phyloP scores from a whole-genome alignment of 441 rosid genomes.

The Bruguiera hainesii region DNA sequence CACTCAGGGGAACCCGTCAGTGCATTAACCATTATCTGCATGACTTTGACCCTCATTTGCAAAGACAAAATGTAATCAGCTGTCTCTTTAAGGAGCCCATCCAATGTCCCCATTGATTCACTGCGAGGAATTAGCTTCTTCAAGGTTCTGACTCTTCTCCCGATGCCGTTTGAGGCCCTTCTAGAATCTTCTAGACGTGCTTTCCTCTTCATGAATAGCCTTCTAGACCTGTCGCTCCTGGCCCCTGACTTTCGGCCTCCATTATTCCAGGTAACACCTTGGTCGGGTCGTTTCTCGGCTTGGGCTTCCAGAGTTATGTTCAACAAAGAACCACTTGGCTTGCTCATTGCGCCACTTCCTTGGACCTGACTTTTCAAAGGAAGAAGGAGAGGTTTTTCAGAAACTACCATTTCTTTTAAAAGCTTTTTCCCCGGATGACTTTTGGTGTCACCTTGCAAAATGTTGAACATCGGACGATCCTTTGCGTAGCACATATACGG shows the following conservation, averaged over 20 bases:
- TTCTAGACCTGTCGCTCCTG: slow-evolving; percentile 33
- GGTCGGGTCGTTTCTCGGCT: slow-evolving; percentile 29
- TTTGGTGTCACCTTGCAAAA: slow-evolving; percentile 3
- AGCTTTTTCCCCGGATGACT: background rate
- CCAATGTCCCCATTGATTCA: slow-evolving; percentile 40
- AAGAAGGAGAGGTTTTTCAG: slow-evolving; percentile 24
- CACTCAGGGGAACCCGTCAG: slow-evolving; percentile 44
- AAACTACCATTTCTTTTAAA: slow-evolving; percentile 30
- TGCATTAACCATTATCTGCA: slow-evolving; percentile 73
- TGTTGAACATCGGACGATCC: slow-evolving; percentile 14
- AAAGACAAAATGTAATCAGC: slow-evolving; percentile 71
- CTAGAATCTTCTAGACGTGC: slow-evolving; percentile 28
- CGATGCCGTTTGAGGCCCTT: slow-evolving; percentile 28
- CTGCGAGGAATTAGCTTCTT: slow-evolving; percentile 64
- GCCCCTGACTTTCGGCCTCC: background rate
- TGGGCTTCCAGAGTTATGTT: slow-evolving; percentile 24
- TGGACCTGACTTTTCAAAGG: slow-evolving; percentile 21
- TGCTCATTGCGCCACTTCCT: slow-evolving; percentile 16
- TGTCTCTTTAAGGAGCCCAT: slow-evolving; percentile 76
- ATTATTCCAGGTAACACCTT: slow-evolving; percentile 2
- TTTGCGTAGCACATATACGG: slow-evolving; percentile 7
- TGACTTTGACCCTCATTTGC: slow-evolving; percentile 62
- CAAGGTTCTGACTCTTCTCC: slow-evolving; percentile 49
- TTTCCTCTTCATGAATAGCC: slow-evolving; percentile 38
- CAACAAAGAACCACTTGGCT: slow-evolving; percentile 14